Evolutionary conservation across 768 basidiomycete genomes (phyloP), one percentile per base, ranked within the genome.

Genomic region (Tubosaeta brunneosetosa): DNA sequence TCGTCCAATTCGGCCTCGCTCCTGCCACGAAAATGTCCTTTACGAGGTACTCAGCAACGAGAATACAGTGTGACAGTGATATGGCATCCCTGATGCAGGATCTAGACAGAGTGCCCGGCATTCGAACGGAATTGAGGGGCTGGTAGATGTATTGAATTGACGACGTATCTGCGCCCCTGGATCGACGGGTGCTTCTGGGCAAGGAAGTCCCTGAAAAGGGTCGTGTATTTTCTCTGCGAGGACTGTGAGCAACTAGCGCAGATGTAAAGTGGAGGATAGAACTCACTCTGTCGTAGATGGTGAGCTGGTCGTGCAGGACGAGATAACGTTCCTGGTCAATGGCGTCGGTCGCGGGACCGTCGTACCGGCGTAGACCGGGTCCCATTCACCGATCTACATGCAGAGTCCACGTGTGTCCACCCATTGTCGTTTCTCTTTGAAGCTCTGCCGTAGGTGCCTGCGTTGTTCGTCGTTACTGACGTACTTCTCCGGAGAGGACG

Each of bases 311-410:
- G 53, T 83, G 76, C 53, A 91, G 76, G 6, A 89, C 86, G 16
- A 69, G 72, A 68, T 83, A 86, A 22, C 89, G 73, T 16, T 60
- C 63, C 54, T 78, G 74, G 69, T 93, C 91, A 70, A 88, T 86
- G 38, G 62, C 60, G 26, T 89, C 83, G 50, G 82, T 86, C 45
- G 71, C 68, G 2, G 73, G 75, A 3, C 85, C 83, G 4, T 82
- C 80, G 54, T 78, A 82, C 47, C 80, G 75, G 86, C 85, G 56
- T 91, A 91, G 22, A 91, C 88, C 3, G 88, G 88, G 19, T 89
- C 91, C 77, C 83, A 91, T 67, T 90, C 89, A n/a, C 89, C 89
- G 59, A 88, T 87, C 86, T 84, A 84, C 17, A 87, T 84, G 53
- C 83, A 84, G 33, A 85, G 69, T 1, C 77, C 10, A 3, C 14